Base-by-base conservation (phyloP, 352 stramenopile genomes). In the Blastocystis sp. region DNA sequence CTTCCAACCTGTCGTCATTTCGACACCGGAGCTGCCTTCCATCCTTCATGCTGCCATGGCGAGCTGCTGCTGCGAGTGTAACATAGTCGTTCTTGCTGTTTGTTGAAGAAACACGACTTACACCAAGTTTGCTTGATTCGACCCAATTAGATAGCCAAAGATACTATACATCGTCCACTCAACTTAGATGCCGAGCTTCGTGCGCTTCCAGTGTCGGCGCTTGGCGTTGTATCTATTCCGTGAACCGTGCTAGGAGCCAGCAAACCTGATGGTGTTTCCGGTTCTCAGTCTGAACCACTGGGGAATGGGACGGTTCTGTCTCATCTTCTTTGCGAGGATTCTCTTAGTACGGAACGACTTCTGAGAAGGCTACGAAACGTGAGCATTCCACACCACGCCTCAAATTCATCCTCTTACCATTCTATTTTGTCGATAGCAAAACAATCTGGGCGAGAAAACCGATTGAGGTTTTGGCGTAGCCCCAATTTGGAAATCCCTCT, bases 271-370 rank as follows among this genome's bases (percentile, higher is more conserved):
- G 64, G 92, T 98, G 92, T 99, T 99, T 92, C 96, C 96, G 89
- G 97, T 99, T 90, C 96, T 94, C 77, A 99, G 93, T 92, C 97
- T 95, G 91, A 98, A 98, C 97, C 97, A 99, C 91, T 99, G 95
- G 65, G 97, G 97, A 92, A 99, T 97, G 80, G 97, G 97, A 81
- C 97, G 94, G 93, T 99, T 99, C 92, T 99, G 97, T 92, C 97
- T 98, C 90, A 95, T 92, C 96, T 98, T 98, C 93, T 99, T 99
- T 89, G 95, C 96, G 89, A 99, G 95, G 88, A 96, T 99, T 88
- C 93, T 93, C 96, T 99, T 99, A 88, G 95, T 99, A 91, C 96
- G 93, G 94, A 99, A 99, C 80, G 96, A 97, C 94, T 99, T 99
- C 93, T 99, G 96, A 88, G 97, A 98, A 90, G 97, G 96, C 97